Conservation (phyloP, 83 land plant genomes). For the Diphasiastrum complanatum region DNA sequence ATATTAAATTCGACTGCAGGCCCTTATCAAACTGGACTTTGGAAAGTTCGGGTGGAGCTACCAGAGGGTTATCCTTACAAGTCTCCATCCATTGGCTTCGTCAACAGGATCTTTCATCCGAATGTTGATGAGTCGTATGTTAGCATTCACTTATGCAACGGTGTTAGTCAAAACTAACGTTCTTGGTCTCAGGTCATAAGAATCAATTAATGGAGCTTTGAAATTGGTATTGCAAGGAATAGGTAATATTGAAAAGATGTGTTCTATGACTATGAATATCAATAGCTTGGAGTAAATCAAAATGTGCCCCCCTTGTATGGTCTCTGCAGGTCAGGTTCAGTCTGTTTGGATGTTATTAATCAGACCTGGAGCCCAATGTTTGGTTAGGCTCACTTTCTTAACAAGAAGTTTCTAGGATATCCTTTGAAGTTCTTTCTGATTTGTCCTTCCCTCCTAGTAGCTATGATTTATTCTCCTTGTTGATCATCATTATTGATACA, state of each 20-base stretch:
- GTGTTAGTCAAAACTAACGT: no score
- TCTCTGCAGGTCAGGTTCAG: constrained; percentile 59
- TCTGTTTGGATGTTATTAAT: constrained; percentile 74
- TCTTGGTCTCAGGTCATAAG: no score
- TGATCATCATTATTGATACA: neutral
- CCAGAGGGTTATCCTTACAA: constrained; percentile 86
- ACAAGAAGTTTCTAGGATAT: neutral
- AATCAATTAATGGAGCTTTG: no score
- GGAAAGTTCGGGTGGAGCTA: constrained; percentile 67
- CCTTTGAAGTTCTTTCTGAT: neutral
- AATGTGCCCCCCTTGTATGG: no score
- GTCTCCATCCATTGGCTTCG: constrained; percentile 78
- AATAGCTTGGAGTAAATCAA: no score
- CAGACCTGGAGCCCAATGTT: constrained; percentile 91
- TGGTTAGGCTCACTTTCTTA: constrained; percentile 34
- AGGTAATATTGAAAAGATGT: no score
- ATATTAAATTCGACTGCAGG: no score
- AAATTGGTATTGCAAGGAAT: no score
- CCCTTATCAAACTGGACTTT: constrained; percentile 67
- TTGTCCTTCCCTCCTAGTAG: neutral
- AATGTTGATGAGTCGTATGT: constrained; percentile 76
- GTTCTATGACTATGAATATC: no score
- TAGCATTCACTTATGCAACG: no score
- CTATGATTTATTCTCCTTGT: neutral
- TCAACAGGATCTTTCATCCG: constrained; percentile 71